Evolutionary conservation across 495 filamentous ascomycete genomes (phyloP).

Genomic region (Talaromyces thailandensis): DNA sequence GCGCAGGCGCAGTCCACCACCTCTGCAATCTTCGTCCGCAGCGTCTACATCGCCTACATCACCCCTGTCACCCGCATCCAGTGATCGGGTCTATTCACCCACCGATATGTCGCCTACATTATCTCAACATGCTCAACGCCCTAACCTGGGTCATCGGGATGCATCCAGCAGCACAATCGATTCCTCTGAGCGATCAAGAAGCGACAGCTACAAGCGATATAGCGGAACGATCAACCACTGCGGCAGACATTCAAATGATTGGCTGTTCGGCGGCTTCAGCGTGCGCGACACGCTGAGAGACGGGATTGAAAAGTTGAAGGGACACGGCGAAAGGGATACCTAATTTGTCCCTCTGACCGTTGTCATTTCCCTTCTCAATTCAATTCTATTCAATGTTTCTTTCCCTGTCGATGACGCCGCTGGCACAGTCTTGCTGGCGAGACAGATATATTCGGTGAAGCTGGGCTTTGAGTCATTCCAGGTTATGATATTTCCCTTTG

Average conservation of each 20-base stretch:
- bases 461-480: slow-evolving; percentile 1
- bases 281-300: slow-evolving; percentile 36
- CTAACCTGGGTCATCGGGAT: neutral
- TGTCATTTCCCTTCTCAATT: neutral
- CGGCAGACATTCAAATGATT: slow-evolving; percentile 41
- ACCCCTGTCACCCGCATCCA: neutral
- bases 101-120: neutral
- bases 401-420: neutral
- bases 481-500: neutral
- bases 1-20: neutral
- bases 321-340: neutral
- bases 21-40: neutral
- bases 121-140: neutral
- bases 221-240: slow-evolving; percentile 33
- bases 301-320: slow-evolving; percentile 36
- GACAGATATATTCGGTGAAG: neutral
- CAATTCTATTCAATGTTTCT: neutral
- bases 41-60: neutral
- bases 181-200: slow-evolving; percentile 12
- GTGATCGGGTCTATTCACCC: neutral
- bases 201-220: slow-evolving; percentile 31
- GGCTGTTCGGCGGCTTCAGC: slow-evolving; percentile 42
- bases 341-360: neutral
- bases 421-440: slow-evolving; percentile 2
- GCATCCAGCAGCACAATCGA: neutral